phyloP scores from a whole-genome alignment of 345 rosid genomes.

The Odontarrhena argentea region DNA sequence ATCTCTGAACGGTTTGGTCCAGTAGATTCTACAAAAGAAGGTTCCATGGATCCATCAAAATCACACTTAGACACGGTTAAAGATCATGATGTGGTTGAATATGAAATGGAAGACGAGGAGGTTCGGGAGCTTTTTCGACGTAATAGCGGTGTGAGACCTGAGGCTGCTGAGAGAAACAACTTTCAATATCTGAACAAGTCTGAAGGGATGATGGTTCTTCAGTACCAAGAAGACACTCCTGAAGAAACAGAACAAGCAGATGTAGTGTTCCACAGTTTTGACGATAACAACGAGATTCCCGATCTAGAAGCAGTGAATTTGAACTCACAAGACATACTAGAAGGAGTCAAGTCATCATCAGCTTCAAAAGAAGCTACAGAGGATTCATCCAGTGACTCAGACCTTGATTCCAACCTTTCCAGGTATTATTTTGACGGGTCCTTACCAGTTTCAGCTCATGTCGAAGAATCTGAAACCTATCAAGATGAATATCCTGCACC shows the following conservation, averaged over 20 bases:
- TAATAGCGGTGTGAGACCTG: slow-evolving; percentile 5
- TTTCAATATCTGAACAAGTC: slow-evolving; percentile 16
- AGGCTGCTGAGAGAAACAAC: neutral
- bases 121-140: slow-evolving; percentile 37
- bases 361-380: slow-evolving; percentile 32
- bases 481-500: slow-evolving; percentile 40
- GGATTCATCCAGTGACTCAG: slow-evolving; percentile 43
- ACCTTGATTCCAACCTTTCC: slow-evolving; percentile 26
- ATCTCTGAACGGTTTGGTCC: neutral
- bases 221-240: slow-evolving; percentile 18
- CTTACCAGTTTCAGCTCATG: slow-evolving; percentile 20
- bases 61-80: neutral
- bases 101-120: slow-evolving; percentile 36
- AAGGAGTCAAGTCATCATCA: slow-evolving; percentile 29
- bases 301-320: neutral
- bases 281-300: slow-evolving; percentile 18
- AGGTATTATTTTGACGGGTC: slow-evolving; percentile 42
- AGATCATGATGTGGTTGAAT: slow-evolving; percentile 20
- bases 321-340: neutral
- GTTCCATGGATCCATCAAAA: slow-evolving; percentile 22
- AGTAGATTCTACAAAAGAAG: slow-evolving; percentile 10
- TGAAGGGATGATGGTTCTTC: slow-evolving; percentile 23
- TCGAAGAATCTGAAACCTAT: slow-evolving; percentile 34
- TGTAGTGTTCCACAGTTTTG: neutral
- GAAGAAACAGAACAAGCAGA: slow-evolving; percentile 24